A percentile compares a stretch with the other conserved stretches of the same genome.
phyloP scores from a whole-genome alignment of 2,329 filamentous ascomycete genomes.

The Aspergillus niger region DNA sequence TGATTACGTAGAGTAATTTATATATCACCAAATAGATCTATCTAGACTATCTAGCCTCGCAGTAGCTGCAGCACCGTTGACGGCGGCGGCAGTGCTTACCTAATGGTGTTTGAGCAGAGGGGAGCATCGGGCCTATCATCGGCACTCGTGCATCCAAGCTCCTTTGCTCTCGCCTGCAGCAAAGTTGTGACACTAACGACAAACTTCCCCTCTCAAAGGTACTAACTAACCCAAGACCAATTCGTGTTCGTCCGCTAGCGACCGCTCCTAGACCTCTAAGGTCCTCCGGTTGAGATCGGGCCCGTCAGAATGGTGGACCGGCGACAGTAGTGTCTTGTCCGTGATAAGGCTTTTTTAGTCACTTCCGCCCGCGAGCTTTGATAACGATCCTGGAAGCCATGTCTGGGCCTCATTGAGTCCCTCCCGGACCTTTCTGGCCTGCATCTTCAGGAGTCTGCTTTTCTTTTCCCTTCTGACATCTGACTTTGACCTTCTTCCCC shows the following conservation, averaged over 20 bases:
- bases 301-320: slow-evolving; percentile 3
- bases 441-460: background rate
- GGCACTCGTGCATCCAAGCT: background rate
- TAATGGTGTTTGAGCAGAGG: background rate
- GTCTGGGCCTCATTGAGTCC: slow-evolving; percentile 2
- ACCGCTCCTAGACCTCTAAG: background rate
- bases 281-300: background rate
- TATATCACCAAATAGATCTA: background rate
- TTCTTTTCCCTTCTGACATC: slow-evolving; percentile 5
- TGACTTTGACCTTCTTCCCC: background rate
- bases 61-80: slow-evolving; percentile 3
- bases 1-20: background rate
- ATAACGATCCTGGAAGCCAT: slow-evolving; percentile 3
- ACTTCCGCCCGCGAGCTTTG: slow-evolving; percentile 5
- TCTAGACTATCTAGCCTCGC: no score
- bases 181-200: background rate
- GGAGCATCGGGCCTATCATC: background rate
- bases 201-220: background rate
- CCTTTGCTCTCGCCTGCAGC: background rate
- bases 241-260: background rate
- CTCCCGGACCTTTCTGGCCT: background rate
- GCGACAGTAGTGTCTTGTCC: slow-evolving; percentile 5
- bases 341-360: slow-evolving; percentile 13
- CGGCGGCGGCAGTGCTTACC: background rate
- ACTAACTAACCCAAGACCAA: background rate